Conservation (phyloP, 2,329 filamentous ascomycete species). For the Penicillium janthinellum region DNA sequence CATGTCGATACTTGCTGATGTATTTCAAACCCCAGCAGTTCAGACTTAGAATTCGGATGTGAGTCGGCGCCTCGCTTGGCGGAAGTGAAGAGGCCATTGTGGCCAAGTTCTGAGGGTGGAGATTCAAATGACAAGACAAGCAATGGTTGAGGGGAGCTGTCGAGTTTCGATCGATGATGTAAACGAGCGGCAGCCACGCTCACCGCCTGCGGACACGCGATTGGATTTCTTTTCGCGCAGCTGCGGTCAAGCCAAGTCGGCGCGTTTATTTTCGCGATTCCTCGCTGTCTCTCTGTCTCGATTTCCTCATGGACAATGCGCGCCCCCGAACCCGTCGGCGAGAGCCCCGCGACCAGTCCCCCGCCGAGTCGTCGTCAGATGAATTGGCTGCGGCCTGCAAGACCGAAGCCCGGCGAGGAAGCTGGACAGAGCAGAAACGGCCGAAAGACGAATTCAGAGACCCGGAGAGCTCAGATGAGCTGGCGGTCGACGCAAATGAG, state of each 20-base stretch:
- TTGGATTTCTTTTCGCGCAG: slow-evolving; percentile 10
- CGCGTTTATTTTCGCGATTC: slow-evolving; percentile 9
- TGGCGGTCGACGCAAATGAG: slow-evolving; percentile 40
- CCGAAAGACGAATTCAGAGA: slow-evolving; percentile 31
- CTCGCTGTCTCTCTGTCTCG: neutral
- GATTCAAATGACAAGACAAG: neutral
- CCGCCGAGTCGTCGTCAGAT: slow-evolving; percentile 42
- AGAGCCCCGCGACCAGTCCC: slow-evolving; percentile 30
- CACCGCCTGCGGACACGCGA: slow-evolving; percentile 28
- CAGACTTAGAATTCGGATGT: slow-evolving; percentile 79
- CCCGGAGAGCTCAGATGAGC: slow-evolving; percentile 51
- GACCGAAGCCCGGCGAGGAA: slow-evolving; percentile 38
- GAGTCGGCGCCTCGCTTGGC: slow-evolving; percentile 47
- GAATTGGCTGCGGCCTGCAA: slow-evolving; percentile 42
- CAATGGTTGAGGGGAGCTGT: neutral
- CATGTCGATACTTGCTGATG: slow-evolving; percentile 74
- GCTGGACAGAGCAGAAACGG: slow-evolving; percentile 37
- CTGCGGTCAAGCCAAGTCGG: neutral
- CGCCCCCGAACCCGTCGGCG: slow-evolving; percentile 37
- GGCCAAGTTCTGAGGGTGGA: neutral
- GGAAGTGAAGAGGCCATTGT: slow-evolving; percentile 20
- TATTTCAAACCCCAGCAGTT: slow-evolving; percentile 98
- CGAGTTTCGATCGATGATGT: slow-evolving; percentile 13
- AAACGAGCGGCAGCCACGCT: slow-evolving; percentile 3
- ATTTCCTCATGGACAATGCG: slow-evolving; percentile 29